A percentile compares a stretch with the other conserved stretches of the same genome.
These are phyloP conservation scores for Boletus sp. DNA, from an alignment of 1,284 basidiomycete genomes.

Conservation along the genomic window DNA sequence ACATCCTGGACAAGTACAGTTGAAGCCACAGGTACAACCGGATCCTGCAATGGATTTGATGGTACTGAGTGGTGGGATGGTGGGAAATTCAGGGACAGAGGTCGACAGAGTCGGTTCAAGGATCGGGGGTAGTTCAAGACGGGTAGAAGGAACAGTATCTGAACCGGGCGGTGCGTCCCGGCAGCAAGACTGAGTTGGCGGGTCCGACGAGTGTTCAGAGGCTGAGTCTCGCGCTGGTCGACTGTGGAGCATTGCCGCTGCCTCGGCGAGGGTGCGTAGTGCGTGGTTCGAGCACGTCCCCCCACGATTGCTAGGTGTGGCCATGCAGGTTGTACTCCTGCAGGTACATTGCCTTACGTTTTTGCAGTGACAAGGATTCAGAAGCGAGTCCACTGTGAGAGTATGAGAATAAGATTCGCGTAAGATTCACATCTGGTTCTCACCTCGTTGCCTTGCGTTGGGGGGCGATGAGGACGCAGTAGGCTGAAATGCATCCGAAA, in stretches of 20 bases:
- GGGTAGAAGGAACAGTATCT: slow-evolving; percentile 6
- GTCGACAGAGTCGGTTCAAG: slow-evolving; percentile 9
- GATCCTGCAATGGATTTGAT: slow-evolving; percentile 60
- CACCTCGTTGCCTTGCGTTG: slow-evolving; percentile 59
- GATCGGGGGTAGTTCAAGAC: slow-evolving; percentile 38
- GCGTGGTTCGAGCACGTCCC: slow-evolving; percentile 30
- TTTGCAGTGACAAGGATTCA: slow-evolving; percentile 68
- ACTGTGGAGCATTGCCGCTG: slow-evolving; percentile 47
- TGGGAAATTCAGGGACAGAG: slow-evolving; percentile 50
- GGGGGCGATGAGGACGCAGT: slow-evolving; percentile 26
- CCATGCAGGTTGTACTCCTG: slow-evolving; percentile 27
- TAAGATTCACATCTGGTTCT: slow-evolving; percentile 9
- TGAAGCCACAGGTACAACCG: slow-evolving; percentile 70
- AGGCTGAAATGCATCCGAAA: slow-evolving; percentile 49
- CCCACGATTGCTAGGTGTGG: slow-evolving; percentile 20
- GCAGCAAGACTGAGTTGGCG: slow-evolving; percentile 21
- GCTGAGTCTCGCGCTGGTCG: slow-evolving; percentile 10
- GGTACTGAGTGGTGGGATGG: slow-evolving; percentile 62
- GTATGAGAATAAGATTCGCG: slow-evolving; percentile 14
- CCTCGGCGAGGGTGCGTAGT: slow-evolving; percentile 54
- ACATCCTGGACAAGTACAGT: slow-evolving; percentile 76
- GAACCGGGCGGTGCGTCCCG: neutral
- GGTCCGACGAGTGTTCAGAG: slow-evolving; percentile 10
- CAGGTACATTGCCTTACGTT: slow-evolving; percentile 62
- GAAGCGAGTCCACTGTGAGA: slow-evolving; percentile 54